Evolutionary conservation across 2,329 filamentous ascomycete genomes (phyloP), one percentile per base, ranked within the genome.

Genomic region (Ciborinia camelliae): DNA sequence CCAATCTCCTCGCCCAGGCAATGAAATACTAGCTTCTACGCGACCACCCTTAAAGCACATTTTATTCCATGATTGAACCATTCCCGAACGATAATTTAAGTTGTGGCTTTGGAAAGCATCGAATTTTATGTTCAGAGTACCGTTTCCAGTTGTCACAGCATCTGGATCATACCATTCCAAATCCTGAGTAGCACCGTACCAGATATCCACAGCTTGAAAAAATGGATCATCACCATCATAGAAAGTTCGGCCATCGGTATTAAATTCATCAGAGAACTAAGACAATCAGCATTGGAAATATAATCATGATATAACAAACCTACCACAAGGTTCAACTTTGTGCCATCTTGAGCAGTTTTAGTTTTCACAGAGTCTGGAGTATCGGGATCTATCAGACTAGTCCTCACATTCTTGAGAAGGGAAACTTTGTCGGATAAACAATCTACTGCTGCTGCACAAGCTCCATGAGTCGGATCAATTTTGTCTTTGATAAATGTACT

Each of bases 61-160:
- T 73, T 89, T 85, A 74, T 90, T 90, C 88, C 88, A 90, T 14
- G 85, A 89, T 71, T 90, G 87, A 10, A 90, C 69, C 88, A 90
- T 90, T n/a, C 87, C 87, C 7, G 87, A 90, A 59, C 88, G 82
- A 72, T 87, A 90, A 66, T 88, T 81, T 28, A 90, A 77, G 55
- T 82, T 82, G 73, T 90, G 87, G 68, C 84, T 90, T 67, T 83
- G 76, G 73, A 87, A 89, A 8, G 82, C 79, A 72, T 89, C 86
- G 69, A 91, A 89, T 53, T 81, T 81, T 59, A 91, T 77, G 71
- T 88, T 84, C 47, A 90, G 78, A 1, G 82, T 82, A 32, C 88
- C 88, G 68, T 87, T 80, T 50, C 78, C 80, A 3, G 87, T 90
- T 2, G 82, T 84, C 2, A 85, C 81, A 20, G 86, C 86, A 74